Evolutionary conservation across 257 asterid species (phyloP).

Genomic region (Solanum ossicruentum): DNA sequence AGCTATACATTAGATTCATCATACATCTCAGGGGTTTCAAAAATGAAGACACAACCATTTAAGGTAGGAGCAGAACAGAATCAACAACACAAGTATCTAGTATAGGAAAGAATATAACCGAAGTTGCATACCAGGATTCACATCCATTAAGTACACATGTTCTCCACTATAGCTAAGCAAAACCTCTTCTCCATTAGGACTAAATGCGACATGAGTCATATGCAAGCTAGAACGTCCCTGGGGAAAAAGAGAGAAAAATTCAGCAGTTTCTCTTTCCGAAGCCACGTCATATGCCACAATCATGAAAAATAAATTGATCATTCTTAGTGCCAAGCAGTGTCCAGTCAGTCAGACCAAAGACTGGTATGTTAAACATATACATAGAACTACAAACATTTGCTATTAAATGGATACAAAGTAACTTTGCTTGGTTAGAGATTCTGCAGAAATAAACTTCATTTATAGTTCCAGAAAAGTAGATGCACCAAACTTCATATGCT

Average conservation of each 20-base stretch:
- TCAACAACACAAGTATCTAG: background rate
- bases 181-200: slow-evolving; percentile 88
- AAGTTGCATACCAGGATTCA: slow-evolving; percentile 41
- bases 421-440: background rate
- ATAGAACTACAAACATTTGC: background rate
- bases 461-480: background rate
- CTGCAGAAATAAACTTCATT: background rate
- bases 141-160: slow-evolving; percentile 91
- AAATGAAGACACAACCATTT: background rate
- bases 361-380: background rate
- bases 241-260: slow-evolving; percentile 6
- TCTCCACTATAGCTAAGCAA: slow-evolving; percentile 96
- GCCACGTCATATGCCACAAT: background rate
- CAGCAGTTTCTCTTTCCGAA: background rate
- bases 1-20: background rate
- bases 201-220: slow-evolving; percentile 81
- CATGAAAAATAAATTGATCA: background rate
- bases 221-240: slow-evolving; percentile 79
- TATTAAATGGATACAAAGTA: background rate
- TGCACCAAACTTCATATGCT: background rate
- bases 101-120: background rate
- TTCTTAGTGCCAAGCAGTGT: background rate
- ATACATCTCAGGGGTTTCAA: background rate
- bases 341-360: background rate
- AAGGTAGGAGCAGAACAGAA: background rate